A percentile compares a stretch with the other conserved stretches of the same genome.
Evolutionary conservation across 2,329 filamentous ascomycete species (phyloP).

Genomic region (Fusarium coicis): DNA sequence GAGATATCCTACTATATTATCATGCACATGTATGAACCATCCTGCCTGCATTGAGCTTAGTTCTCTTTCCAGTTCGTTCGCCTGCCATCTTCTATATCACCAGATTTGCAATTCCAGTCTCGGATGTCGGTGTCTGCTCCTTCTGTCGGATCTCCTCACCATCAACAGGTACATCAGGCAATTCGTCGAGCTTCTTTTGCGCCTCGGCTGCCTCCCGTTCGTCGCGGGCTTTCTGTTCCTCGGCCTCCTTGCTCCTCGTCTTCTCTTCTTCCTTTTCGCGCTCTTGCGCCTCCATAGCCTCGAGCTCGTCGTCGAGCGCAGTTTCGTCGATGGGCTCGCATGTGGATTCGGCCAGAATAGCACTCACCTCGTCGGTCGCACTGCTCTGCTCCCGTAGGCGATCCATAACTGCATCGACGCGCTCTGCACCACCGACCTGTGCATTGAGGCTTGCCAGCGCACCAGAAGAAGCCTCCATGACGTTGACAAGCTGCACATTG

Average conservation of each 20-base stretch:
- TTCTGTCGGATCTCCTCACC: conserved; percentile 49
- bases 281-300: conserved; percentile 74
- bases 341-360: conserved; percentile 74
- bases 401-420: conserved; percentile 80
- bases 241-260: conserved; percentile 57
- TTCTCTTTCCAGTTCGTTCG: conserved; percentile 44
- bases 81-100: conserved; percentile 38
- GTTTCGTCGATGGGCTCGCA: conserved; percentile 73
- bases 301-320: conserved; percentile 90
- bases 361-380: conserved; percentile 83
- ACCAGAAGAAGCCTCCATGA: conserved; percentile 81
- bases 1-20: conserved; percentile 32
- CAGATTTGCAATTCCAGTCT: conserved; percentile 52
- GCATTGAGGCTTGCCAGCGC: conserved; percentile 79
- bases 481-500: conserved; percentile 83
- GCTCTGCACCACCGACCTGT: conserved; percentile 79
- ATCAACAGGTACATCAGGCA: conserved; percentile 54
- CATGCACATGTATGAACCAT: conserved; percentile 27
- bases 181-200: conserved; percentile 64
- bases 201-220: conserved; percentile 59
- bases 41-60: conserved; percentile 9
- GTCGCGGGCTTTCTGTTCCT: conserved; percentile 54
- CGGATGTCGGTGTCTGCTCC: conserved; percentile 49
- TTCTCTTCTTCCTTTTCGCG: conserved; percentile 62
- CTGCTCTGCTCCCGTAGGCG: conserved; percentile 82